These are phyloP conservation scores for Aphanomyces stellatus DNA, from an alignment of 352 stramenopile species.

Conservation along the genomic window DNA sequence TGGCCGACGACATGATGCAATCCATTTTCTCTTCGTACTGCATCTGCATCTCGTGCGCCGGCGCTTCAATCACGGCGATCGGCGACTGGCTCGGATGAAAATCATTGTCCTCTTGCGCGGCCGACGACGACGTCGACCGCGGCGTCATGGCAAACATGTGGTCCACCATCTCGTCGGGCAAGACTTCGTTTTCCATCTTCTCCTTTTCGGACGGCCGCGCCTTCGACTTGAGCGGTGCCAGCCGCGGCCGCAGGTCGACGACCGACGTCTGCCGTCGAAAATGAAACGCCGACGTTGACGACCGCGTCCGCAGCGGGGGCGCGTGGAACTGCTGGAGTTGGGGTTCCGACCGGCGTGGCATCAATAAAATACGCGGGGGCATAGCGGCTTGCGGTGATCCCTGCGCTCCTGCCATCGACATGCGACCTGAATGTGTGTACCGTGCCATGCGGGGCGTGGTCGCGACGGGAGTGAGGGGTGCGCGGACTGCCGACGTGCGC, in stretches of 20 bases:
- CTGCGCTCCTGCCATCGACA: too few species aligned
- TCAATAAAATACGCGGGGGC: slow-evolving; percentile 12
- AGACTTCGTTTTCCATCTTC: neutral
- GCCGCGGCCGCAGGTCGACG: slow-evolving; percentile 5
- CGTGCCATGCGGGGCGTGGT: neutral
- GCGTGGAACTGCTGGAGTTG: slow-evolving; percentile 1
- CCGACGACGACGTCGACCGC: neutral
- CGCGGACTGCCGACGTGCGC: neutral
- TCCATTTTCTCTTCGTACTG: slow-evolving; percentile 10
- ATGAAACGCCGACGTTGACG: slow-evolving; percentile 12
- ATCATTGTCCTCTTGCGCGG: neutral
- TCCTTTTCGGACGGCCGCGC: slow-evolving; percentile 10
- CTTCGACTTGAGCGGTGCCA: slow-evolving; percentile 16
- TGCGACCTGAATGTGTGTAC: too few species aligned
- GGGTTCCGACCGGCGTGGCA: slow-evolving; percentile 15
- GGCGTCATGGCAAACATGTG: slow-evolving; percentile 22
- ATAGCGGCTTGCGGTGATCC: too few species aligned
- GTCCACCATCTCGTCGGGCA: slow-evolving; percentile 10
- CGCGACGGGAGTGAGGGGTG: neutral
- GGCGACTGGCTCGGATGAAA: slow-evolving; percentile 14
- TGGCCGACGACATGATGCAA: neutral
- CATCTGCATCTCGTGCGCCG: neutral
- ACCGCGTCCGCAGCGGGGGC: neutral
- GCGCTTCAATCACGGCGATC: slow-evolving; percentile 17
- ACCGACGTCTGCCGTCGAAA: neutral